Conservation (phyloP, 2,329 filamentous ascomycete genomes). For the Trichoderma sp. region DNA sequence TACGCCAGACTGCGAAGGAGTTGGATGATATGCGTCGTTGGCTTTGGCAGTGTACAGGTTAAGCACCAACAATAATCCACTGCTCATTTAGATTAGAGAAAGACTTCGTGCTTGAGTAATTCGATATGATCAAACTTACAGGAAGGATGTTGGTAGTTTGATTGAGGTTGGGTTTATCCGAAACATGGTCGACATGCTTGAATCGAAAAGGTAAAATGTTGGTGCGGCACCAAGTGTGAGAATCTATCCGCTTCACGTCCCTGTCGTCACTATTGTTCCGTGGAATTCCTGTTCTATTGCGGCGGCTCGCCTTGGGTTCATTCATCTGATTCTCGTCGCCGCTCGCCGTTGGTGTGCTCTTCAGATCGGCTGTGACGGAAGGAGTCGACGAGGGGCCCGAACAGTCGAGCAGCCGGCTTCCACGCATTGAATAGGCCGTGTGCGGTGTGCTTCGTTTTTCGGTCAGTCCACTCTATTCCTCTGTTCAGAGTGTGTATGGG, state of each 20-base stretch:
- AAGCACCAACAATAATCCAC: too few relatives aligned
- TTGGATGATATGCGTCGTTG: too few relatives aligned
- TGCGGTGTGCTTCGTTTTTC: not conserved
- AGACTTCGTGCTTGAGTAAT: too few relatives aligned
- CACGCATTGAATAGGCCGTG: not conserved
- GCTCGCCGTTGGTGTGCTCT: not conserved
- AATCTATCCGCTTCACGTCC: not conserved
- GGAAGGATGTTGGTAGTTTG: too few relatives aligned
- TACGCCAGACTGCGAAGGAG: too few relatives aligned
- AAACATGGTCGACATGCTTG: too few relatives aligned
- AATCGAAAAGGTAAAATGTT: not conserved
- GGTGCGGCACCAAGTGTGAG: not conserved
- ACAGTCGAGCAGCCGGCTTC: not conserved
- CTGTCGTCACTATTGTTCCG: not conserved
- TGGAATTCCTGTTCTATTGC: not conserved
- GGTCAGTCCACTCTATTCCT: not conserved
- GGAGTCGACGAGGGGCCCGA: not conserved
- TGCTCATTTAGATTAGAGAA: too few relatives aligned
- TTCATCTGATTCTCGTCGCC: not conserved
- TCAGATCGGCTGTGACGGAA: not conserved
- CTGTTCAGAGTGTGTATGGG: not conserved
- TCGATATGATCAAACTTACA: too few relatives aligned
- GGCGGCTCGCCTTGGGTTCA: not conserved
- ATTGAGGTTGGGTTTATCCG: too few relatives aligned
- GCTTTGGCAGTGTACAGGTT: too few relatives aligned